Evolutionary conservation across 768 basidiomycete genomes (phyloP).

Genomic region (Brasilioporus rufonigricans): DNA sequence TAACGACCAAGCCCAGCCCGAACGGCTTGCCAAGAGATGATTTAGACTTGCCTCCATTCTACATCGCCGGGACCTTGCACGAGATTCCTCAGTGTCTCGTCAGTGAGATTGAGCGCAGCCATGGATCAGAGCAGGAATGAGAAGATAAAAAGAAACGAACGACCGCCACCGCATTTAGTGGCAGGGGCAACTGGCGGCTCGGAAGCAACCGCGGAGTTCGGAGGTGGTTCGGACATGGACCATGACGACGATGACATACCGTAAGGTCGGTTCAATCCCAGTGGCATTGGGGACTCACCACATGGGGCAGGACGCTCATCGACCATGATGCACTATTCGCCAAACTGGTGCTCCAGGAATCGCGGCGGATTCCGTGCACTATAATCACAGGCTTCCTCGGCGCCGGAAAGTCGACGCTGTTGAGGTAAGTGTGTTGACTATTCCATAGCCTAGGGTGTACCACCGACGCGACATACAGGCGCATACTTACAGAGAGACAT

Average conservation of each 20-base stretch:
- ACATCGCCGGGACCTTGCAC: slow-evolving; percentile 80
- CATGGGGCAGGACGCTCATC: slow-evolving; percentile 28
- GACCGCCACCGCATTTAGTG: neutral
- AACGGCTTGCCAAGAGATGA: neutral
- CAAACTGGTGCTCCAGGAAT: slow-evolving; percentile 6
- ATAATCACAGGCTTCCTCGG: slow-evolving; percentile 96
- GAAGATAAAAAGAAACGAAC: neutral
- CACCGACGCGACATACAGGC: slow-evolving; percentile 38
- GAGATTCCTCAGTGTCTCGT: slow-evolving; percentile 51
- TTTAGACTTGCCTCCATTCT: slow-evolving; percentile 68
- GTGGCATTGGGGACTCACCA: slow-evolving; percentile 8
- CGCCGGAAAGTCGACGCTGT: slow-evolving; percentile 89
- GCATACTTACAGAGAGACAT: slow-evolving; percentile 90
- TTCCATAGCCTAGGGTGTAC: neutral
- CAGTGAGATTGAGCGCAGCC: slow-evolving; percentile 27
- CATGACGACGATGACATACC: slow-evolving; percentile 63
- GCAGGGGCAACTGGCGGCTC: slow-evolving; percentile 10
- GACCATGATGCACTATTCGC: slow-evolving; percentile 19
- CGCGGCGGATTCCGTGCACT: slow-evolving; percentile 72
- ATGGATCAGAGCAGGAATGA: slow-evolving; percentile 6
- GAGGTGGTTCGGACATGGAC: slow-evolving; percentile 37
- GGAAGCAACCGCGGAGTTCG: slow-evolving; percentile 29
- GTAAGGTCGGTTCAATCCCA: slow-evolving; percentile 28
- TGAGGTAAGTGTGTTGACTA: slow-evolving; percentile 48
- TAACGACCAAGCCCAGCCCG: neutral